Percentiles rank a stretch among this genome's conserved stretches.
phyloP scores from a whole-genome alignment of 169 alveolate species.

The Plasmodium malariae region DNA sequence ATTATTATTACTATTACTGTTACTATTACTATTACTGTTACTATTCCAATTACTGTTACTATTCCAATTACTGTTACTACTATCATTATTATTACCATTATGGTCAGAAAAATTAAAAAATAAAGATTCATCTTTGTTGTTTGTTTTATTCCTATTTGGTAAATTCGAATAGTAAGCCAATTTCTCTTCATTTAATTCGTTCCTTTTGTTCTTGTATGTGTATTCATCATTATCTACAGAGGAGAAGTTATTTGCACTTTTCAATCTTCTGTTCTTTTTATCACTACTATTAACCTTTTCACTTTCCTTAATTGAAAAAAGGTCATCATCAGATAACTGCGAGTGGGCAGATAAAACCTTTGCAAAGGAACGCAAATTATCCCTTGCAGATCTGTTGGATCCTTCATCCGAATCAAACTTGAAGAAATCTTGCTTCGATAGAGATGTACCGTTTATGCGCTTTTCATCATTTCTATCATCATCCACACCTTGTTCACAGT shows the following conservation, averaged over 20 bases:
- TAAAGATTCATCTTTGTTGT: background rate
- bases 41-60: too few relatives aligned
- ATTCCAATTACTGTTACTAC: too few relatives aligned
- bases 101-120: background rate
- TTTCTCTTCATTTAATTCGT: background rate
- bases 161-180: background rate
- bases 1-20: too few relatives aligned
- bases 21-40: too few relatives aligned
- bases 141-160: background rate
- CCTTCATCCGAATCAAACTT: conserved; percentile 3
- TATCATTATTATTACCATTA: background rate
- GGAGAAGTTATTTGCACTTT: background rate
- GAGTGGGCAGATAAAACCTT: background rate
- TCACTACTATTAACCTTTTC: background rate
- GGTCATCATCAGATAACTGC: background rate
- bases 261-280: background rate
- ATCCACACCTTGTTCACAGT: too few relatives aligned
- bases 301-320: background rate
- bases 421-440: background rate
- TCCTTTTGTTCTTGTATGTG: background rate
- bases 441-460: background rate
- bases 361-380: background rate
- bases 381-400: too few relatives aligned
- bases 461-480: background rate
- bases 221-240: background rate